These are phyloP conservation scores for Ceratocystis huliohia DNA, from an alignment of 2,329 filamentous ascomycete genomes.

Conservation along the genomic window DNA sequence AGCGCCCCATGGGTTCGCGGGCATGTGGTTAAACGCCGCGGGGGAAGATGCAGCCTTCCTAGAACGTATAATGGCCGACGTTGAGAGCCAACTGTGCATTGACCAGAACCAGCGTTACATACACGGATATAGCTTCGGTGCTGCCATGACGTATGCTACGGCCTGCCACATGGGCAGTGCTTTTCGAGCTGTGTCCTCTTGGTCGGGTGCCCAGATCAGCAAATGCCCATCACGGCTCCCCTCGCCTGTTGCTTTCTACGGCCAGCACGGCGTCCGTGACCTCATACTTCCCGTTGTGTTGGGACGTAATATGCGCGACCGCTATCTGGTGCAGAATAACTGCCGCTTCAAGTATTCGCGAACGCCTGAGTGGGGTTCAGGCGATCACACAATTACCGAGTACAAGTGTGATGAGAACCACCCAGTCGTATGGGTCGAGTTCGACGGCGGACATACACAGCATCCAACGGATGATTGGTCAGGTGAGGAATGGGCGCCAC, in stretches of 20 bases:
- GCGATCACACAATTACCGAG: constrained; percentile 24
- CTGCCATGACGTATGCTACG: constrained; percentile 32
- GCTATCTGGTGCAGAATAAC: constrained; percentile 29
- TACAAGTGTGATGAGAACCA: constrained; percentile 25
- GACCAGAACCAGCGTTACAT: constrained; percentile 32
- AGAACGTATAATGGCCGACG: constrained; percentile 29
- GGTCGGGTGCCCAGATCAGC: constrained; percentile 26
- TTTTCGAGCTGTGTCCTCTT: constrained; percentile 30
- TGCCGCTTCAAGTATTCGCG: constrained; percentile 26
- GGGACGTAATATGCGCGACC: constrained; percentile 28
- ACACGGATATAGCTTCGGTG: constrained; percentile 34
- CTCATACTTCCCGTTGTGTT: constrained; percentile 27
- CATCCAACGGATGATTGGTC: constrained; percentile 12
- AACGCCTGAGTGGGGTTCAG: constrained; percentile 23
- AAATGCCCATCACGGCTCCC: constrained; percentile 26
- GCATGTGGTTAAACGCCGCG: constrained; percentile 32
- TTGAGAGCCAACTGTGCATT: constrained; percentile 33
- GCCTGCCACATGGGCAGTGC: constrained; percentile 30
- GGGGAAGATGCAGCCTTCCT: constrained; percentile 33
- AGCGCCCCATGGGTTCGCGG: constrained; percentile 31
- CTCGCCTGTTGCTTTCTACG: constrained; percentile 29
- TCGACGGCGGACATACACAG: constrained; percentile 20
- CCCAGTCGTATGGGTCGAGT: constrained; percentile 27
- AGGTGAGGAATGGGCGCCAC: constrained; percentile 7
- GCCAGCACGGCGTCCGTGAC: constrained; percentile 30